Conservation (phyloP, 73 alveolate species). For the Symbiodinium pilosum region DNA sequence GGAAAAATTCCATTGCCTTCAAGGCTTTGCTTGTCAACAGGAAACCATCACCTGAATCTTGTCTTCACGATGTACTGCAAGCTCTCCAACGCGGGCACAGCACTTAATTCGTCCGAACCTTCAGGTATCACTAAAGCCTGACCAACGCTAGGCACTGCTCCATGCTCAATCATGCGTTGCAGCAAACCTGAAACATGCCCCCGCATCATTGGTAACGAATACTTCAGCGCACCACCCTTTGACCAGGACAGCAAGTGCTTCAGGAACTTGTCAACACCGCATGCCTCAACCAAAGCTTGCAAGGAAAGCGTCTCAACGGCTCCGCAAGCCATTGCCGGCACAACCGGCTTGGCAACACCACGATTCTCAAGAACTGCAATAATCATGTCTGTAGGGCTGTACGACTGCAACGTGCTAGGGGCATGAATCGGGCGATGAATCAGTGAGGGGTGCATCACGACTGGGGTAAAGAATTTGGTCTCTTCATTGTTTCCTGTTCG, state of each 20-base stretch:
- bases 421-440: background rate
- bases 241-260: background rate
- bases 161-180: background rate
- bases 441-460: background rate
- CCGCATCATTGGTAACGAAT: background rate
- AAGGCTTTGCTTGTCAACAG: background rate
- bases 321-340: background rate
- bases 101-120: too few relatives aligned
- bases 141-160: background rate
- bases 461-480: background rate
- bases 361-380: background rate
- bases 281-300: too few relatives aligned
- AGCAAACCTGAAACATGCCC: background rate
- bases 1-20: too few relatives aligned
- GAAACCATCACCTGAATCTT: background rate
- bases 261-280: background rate
- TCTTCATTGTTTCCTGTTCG: background rate
- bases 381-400: background rate
- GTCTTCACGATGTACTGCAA: background rate
- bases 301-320: background rate
- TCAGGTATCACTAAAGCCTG: background rate
- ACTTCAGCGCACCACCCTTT: background rate
- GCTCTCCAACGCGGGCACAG: background rate
- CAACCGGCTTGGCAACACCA: background rate
- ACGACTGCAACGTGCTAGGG: background rate